Base-by-base conservation (phyloP, 2,329 filamentous ascomycete genomes). In the Claviceps cyperi region DNA sequence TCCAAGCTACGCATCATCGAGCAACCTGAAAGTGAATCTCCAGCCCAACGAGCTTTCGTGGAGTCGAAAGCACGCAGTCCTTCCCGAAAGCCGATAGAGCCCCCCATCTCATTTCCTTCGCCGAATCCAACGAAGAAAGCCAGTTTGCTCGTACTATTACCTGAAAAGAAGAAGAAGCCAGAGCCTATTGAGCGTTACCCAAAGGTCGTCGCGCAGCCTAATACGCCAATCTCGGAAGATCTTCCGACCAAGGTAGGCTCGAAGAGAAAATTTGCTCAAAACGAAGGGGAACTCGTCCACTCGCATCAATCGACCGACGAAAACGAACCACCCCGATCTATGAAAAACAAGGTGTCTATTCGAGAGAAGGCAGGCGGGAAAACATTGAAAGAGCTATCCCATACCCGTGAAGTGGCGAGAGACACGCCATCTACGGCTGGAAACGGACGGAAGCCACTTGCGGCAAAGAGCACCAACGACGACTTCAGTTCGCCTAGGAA, bases 401-500 rank as follows among this genome's bases (percentile, higher is more conserved):
- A 58, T 36, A 62, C 65, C 49, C 68, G 66, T 49, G 71, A 67
- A 50, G 71, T 74, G n/a, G 56, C 56, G 3, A 62, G 62, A 47
- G 63, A 67, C 44, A 63, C 58, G 44, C 54, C 60, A 8, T 58
- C 59, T n/a, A 52, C 57, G 1, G 51, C 55, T 6, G 57, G 59
- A 11, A 59, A 60, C 21, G 55, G 62, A 37, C 71, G 77, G 47
- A 75, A 70, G 51, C 73, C 77, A 1, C 64, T 81, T 11, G 66
- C 71, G 7, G 67, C 69, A 44, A 83, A 83, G 64, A 83, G 69
- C 63, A 74, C 76, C 15, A 82, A 82, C 57, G 71, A 78, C 50
- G 73, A 77, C 55, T 59, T 83, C 43, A 67, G 69, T 32, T 81
- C 80, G 2, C 79, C 79, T 0, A 77, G 71, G 58, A 82, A 82